These are phyloP conservation scores for Pleurotus djamor DNA, from an alignment of 768 basidiomycete genomes.

Conservation along the genomic window DNA sequence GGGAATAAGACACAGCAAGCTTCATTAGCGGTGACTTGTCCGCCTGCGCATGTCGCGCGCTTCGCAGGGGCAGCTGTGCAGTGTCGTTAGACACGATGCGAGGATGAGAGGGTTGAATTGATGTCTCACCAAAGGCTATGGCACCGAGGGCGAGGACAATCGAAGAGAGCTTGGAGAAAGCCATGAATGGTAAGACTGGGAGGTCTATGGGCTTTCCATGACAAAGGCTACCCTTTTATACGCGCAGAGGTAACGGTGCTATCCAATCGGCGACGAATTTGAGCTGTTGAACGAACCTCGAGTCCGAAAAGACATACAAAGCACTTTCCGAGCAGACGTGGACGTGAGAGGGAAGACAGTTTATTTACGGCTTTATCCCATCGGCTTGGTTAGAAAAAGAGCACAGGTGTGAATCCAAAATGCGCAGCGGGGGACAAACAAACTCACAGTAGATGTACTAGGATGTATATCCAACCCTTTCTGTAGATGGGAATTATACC, in stretches of 20 bases:
- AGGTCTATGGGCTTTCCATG: not conserved
- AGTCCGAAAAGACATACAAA: too few species aligned
- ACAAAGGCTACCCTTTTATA: not conserved
- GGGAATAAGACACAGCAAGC: slow-evolving; percentile 39
- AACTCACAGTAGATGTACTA: not conserved
- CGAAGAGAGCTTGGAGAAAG: slow-evolving; percentile 1
- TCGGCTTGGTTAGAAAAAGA: not conserved
- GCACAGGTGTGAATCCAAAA: slow-evolving; percentile 3
- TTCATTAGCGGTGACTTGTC: slow-evolving; percentile 23
- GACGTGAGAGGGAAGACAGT: not conserved
- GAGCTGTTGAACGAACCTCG: not conserved
- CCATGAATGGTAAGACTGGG: slow-evolving; percentile 1
- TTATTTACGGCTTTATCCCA: not conserved
- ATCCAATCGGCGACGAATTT: not conserved
- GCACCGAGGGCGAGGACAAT: slow-evolving; percentile 6
- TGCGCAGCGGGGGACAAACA: not conserved
- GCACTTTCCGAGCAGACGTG: too few species aligned
- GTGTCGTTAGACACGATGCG: not conserved
- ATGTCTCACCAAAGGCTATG: not conserved
- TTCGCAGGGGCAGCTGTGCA: slow-evolving; percentile 9
- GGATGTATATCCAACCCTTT: too few species aligned
- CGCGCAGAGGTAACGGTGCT: not conserved
- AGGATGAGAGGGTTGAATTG: not conserved
- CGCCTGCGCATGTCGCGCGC: slow-evolving; percentile 22
- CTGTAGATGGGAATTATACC: too few species aligned